These are phyloP conservation scores for Saprolegnia diclina DNA, from an alignment of 352 stramenopile genomes.

Conservation along the genomic window DNA sequence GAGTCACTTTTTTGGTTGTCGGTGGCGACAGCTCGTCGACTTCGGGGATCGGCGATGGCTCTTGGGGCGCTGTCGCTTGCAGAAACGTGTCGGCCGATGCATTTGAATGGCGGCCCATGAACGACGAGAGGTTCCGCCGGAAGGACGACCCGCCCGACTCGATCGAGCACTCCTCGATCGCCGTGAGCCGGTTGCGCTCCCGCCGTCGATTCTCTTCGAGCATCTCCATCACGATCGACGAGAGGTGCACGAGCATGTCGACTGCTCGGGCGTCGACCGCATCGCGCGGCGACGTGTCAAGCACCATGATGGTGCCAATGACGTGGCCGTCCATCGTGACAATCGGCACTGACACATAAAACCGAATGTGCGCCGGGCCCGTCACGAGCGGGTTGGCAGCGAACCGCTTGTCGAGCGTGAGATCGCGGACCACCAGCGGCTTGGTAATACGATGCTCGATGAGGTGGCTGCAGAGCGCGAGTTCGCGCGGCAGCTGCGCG, in stretches of 20 bases:
- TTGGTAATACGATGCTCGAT: slow-evolving; percentile 34
- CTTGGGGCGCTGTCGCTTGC: background rate
- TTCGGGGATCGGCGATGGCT: slow-evolving; percentile 22
- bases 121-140: background rate
- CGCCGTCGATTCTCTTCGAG: slow-evolving; percentile 28
- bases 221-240: slow-evolving; percentile 47
- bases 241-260: slow-evolving; percentile 64
- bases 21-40: background rate
- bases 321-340: slow-evolving; percentile 46
- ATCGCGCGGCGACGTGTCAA: slow-evolving; percentile 51
- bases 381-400: slow-evolving; percentile 80
- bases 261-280: slow-evolving; percentile 45
- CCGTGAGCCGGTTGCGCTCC: slow-evolving; percentile 2
- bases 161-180: slow-evolving; percentile 9
- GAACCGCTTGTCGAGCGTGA: slow-evolving; percentile 81
- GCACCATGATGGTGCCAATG: slow-evolving; percentile 72
- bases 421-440: slow-evolving; percentile 79
- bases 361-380: slow-evolving; percentile 85
- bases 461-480: slow-evolving; percentile 60
- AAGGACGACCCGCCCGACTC: background rate
- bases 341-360: slow-evolving; percentile 84
- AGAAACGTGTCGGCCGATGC: background rate
- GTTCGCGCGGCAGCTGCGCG: slow-evolving; percentile 47
- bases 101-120: background rate
- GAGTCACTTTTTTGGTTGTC: slow-evolving; percentile 12